These are phyloP conservation scores for Ophiostoma perfectum DNA, from an alignment of 2,329 filamentous ascomycete genomes.

Conservation along the genomic window DNA sequence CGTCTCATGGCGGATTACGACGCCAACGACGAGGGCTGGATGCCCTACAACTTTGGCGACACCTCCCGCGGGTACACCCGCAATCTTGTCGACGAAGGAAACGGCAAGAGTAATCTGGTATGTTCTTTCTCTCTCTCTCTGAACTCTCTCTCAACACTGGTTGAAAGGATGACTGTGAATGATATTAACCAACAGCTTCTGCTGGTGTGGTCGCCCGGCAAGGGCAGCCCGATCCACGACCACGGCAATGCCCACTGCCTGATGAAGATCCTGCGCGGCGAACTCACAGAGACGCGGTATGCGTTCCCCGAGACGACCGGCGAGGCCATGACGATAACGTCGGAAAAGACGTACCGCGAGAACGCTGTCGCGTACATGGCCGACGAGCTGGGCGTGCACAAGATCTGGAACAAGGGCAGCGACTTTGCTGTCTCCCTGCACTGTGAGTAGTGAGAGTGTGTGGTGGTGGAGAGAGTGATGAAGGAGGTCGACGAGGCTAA, in stretches of 20 bases:
- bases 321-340: conserved; percentile 58
- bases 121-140: conserved; percentile 25
- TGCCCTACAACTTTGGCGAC: conserved; percentile 68
- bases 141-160: background rate
- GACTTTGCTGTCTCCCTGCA: conserved; percentile 82
- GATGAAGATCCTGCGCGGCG: conserved; percentile 81
- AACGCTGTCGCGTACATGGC: conserved; percentile 87
- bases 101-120: conserved; percentile 56
- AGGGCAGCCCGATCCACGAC: conserved; percentile 81
- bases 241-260: conserved; percentile 84
- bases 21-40: conserved; percentile 66
- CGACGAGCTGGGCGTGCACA: conserved; percentile 80
- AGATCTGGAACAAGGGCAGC: conserved; percentile 68
- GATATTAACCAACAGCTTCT: conserved; percentile 55
- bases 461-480: conserved; percentile 20
- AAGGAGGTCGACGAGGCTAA: conserved; percentile 28
- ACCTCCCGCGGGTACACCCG: conserved; percentile 68
- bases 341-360: conserved; percentile 60
- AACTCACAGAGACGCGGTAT: conserved; percentile 75
- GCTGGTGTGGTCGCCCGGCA: conserved; percentile 82
- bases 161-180: background rate
- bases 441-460: conserved; percentile 35
- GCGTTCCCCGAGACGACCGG: conserved; percentile 58
- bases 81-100: conserved; percentile 85
- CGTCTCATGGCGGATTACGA: conserved; percentile 69